Evolutionary conservation across 441 rosid species (phyloP).

Genomic region (Lepidium campestre): DNA sequence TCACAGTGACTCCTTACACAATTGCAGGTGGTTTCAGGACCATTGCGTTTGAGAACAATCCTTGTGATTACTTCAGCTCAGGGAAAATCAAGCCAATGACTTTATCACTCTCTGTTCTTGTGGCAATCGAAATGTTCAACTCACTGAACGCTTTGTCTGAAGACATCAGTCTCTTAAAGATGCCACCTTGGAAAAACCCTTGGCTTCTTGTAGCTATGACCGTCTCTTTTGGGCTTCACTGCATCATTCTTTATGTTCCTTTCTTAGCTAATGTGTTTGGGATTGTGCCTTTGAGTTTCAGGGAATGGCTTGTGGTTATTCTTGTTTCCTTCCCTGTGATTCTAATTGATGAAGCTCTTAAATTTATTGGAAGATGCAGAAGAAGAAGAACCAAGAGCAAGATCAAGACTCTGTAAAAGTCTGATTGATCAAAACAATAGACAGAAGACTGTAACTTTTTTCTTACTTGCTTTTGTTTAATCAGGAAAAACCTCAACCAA

Average conservation of each 20-base stretch:
- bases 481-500: background rate
- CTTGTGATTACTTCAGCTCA: constrained; percentile 71
- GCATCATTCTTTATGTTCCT: constrained; percentile 75
- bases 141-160: constrained; percentile 85
- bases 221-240: constrained; percentile 71
- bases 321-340: constrained; percentile 75
- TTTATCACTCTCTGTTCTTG: constrained; percentile 78
- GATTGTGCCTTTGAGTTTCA: constrained; percentile 68
- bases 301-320: constrained; percentile 71
- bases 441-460: background rate
- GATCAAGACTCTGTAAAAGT: constrained; percentile 26
- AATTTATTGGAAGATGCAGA: constrained; percentile 47
- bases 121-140: constrained; percentile 91
- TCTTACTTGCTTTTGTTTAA: background rate
- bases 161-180: constrained; percentile 64
- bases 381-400: constrained; percentile 31
- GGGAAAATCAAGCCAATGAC: constrained; percentile 92
- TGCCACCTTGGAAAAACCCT: constrained; percentile 95
- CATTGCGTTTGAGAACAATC: constrained; percentile 49
- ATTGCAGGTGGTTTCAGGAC: constrained; percentile 40
- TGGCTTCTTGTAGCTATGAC: constrained; percentile 87
- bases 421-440: background rate
- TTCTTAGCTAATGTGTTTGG: constrained; percentile 70
- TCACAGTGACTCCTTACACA: constrained; percentile 53
- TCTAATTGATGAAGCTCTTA: constrained; percentile 68